Evolutionary conservation across 257 asterid species (phyloP), one percentile per base, ranked within the genome.

Genomic region (Fraxinus anomala): DNA sequence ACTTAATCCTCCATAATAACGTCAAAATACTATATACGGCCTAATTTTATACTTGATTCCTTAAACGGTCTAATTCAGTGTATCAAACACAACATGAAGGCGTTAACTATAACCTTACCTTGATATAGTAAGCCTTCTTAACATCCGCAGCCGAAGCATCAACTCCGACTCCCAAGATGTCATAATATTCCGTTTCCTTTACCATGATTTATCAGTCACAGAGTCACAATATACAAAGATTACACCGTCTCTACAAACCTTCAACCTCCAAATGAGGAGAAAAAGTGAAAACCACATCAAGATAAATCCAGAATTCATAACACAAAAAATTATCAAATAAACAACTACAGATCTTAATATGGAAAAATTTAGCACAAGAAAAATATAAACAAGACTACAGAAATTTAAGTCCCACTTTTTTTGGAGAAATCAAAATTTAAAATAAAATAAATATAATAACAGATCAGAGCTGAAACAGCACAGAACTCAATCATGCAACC

Each of bases 171-270:
- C 96, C 96, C 86, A 93, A 76, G 24, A 85, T 78, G 34, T 92
- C 92, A 85, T 93, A 92, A 81, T 92, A 93, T 73, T 77, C 93
- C 26, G 89, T 87, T n/a, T 88, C 88, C 91, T 85, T 89, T 79
- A 85, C 92, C 97, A 91, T 87, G 10, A 69, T 69, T 77, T 75
- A 72, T 47, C 82, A 28, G 72, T 36, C n/a, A 65, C 76, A 54
- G 51, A 79, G 74, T 74, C 70, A 67, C 39, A 59, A 17, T 69
- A 77, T 5, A 51, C 6, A 40, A 28, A 34, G 44, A 63, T 63
- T 63, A 9, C 17, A 42, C 39, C 51, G 63, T 54, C 77, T 51
- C 65, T 44, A 23, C 19, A 7, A 33, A 71, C 70, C 76, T 21
- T 28, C 74, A 28, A 13, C 49, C 16, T 75, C 74, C 85, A 80